Percentiles rank a stretch among this genome's conserved stretches.
Conservation (phyloP, 169 alveolate genomes). For the Cryptosporidium tyzzeri region DNA sequence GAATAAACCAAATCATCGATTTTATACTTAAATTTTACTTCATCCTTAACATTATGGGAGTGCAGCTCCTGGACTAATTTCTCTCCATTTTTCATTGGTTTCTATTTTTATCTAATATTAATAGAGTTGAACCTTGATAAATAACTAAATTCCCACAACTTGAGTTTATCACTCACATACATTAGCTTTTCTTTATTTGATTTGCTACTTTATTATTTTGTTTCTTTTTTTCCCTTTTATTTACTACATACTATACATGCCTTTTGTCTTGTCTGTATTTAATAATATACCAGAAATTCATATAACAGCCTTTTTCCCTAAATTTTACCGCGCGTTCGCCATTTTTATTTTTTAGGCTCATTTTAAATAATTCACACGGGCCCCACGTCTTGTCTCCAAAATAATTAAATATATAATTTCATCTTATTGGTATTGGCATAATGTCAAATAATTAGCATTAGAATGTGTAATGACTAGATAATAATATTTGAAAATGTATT, state of each 20-base stretch:
- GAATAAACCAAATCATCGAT: constrained; percentile 48
- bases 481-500: neutral
- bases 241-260: neutral
- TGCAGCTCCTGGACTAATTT: constrained; percentile 16
- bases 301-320: neutral
- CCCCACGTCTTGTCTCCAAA: neutral
- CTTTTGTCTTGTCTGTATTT: neutral
- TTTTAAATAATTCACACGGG: neutral
- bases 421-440: neutral
- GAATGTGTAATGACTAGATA: constrained; percentile 7
- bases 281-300: neutral
- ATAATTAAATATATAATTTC: neutral
- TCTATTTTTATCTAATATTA: neutral
- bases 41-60: constrained; percentile 22
- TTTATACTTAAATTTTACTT: constrained; percentile 18
- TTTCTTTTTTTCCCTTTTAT: neutral
- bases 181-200: neutral
- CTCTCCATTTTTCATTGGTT: neutral
- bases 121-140: neutral
- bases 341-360: neutral
- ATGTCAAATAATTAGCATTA: neutral
- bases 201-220: too few relatives aligned
- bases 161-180: neutral
- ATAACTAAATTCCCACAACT: neutral
- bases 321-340: neutral